Conservation (phyloP, 805 yeast species). For the Wickerhamiella shivajii region DNA sequence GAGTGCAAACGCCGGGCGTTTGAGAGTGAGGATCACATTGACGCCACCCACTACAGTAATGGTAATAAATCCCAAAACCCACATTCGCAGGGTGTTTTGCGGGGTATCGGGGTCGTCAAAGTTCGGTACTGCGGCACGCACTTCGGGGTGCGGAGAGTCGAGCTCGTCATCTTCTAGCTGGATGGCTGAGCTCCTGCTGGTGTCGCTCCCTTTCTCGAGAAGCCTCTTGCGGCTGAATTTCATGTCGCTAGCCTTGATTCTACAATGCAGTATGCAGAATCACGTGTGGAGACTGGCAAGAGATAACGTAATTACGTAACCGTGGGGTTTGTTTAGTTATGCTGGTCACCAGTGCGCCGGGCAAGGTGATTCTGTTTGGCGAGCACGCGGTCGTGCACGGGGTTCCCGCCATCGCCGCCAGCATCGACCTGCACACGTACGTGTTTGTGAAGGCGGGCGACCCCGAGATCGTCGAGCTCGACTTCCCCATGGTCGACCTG, state of each 20-base stretch:
- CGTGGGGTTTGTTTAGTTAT: constrained; percentile 1
- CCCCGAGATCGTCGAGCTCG: constrained; percentile 38
- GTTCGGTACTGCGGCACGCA: constrained; percentile 49
- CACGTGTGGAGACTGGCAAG: background rate
- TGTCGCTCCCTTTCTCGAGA: too few species aligned
- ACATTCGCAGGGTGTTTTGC: constrained; percentile 41
- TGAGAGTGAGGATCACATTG: constrained; percentile 45
- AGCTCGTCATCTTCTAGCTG: constrained; percentile 13
- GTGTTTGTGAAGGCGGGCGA: constrained; percentile 41
- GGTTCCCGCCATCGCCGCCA: constrained; percentile 93
- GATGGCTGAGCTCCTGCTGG: too few species aligned
- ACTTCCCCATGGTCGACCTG: constrained; percentile 73
- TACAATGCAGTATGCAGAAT: background rate
- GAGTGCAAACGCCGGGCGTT: constrained; percentile 39
- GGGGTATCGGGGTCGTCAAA: constrained; percentile 37
- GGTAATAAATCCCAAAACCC: constrained; percentile 39
- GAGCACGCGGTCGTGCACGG: constrained; percentile 93
- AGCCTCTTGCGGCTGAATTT: too few species aligned
- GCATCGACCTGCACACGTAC: constrained; percentile 74
- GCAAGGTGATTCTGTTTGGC: constrained; percentile 89
- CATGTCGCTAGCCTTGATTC: too few species aligned
- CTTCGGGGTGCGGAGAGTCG: constrained; percentile 49
- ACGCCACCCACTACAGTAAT: constrained; percentile 43
- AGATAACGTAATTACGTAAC: background rate
- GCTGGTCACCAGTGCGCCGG: constrained; percentile 83